phyloP scores from a whole-genome alignment of 176 grass and related monocot genomes.

The Triticum dicoccoides region DNA sequence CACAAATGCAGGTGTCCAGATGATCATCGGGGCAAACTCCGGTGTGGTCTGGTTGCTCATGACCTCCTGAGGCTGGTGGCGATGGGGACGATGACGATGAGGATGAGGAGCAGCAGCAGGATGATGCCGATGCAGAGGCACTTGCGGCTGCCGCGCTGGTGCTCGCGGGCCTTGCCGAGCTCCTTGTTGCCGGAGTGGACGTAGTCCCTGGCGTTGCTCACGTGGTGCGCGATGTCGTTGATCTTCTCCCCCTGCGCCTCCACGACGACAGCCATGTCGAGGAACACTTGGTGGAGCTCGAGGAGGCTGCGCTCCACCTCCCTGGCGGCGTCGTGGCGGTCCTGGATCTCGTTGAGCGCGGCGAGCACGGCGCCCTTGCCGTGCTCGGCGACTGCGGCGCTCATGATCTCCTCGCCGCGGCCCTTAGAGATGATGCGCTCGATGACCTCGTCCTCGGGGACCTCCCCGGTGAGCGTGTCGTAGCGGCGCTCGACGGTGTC shows the following conservation, averaged over 20 bases:
- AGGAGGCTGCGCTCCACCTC: conserved; percentile 84
- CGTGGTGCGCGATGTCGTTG: conserved; percentile 76
- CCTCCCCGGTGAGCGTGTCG: conserved; percentile 84
- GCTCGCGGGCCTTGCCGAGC: conserved; percentile 58
- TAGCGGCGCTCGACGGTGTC: conserved; percentile 88
- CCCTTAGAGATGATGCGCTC: conserved; percentile 84
- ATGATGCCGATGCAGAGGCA: conserved; percentile 88
- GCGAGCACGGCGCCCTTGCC: conserved; percentile 73
- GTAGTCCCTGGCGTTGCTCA: conserved; percentile 70
- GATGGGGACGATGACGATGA: conserved; percentile 72
- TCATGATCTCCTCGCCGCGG: conserved; percentile 80
- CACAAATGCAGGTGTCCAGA: conserved; percentile 41
- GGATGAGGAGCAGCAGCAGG: conserved; percentile 66
- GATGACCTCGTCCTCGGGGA: conserved; percentile 81
- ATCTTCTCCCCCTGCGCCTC: conserved; percentile 76
- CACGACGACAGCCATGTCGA: conserved; percentile 92
- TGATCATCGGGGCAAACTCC: neutral
- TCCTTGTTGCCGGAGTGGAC: conserved; percentile 73
- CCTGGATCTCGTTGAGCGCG: conserved; percentile 85
- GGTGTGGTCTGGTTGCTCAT: conserved; percentile 6
- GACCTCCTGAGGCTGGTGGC: conserved; percentile 64
- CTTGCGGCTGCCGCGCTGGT: conserved; percentile 83
- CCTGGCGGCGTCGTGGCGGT: conserved; percentile 59
- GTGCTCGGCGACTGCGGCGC: conserved; percentile 68
- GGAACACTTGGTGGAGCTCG: conserved; percentile 90